A percentile compares a stretch with the other conserved stretches of the same genome.
phyloP scores from a whole-genome alignment of 768 basidiomycete genomes.

The Agrocybe chaxingu region DNA sequence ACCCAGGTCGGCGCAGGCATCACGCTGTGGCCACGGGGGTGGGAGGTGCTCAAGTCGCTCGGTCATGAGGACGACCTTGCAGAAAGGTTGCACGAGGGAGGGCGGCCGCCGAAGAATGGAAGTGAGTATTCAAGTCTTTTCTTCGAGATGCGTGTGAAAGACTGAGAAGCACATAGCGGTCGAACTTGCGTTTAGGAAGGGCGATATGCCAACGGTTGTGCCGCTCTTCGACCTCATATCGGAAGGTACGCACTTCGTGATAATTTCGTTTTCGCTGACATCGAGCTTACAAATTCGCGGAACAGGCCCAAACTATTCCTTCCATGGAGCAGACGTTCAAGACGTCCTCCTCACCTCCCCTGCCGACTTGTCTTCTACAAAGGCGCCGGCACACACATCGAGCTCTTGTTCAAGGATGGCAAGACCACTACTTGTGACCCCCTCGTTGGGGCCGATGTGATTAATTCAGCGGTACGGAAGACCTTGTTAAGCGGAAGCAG shows the following conservation, averaged over 20 bases:
- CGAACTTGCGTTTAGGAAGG: constrained; percentile 10
- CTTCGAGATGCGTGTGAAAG: too few relatives aligned
- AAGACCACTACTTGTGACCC: constrained; percentile 44
- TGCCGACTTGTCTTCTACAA: constrained; percentile 42
- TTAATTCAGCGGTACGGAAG: constrained; percentile 31
- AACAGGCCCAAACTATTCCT: constrained; percentile 21
- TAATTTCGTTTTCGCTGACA: constrained; percentile 17
- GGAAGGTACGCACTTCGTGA: constrained; percentile 13
- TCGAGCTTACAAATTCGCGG: constrained; percentile 12
- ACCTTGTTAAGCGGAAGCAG: constrained; percentile 13
- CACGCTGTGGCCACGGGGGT: constrained; percentile 37
- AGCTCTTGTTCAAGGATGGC: constrained; percentile 44
- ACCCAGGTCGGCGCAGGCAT: constrained; percentile 45
- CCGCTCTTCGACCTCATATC: constrained; percentile 7
- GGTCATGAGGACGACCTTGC: constrained; percentile 27
- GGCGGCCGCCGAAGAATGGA: background rate
- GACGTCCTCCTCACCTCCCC: constrained; percentile 40
- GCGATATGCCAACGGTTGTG: constrained; percentile 10
- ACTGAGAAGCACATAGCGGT: background rate
- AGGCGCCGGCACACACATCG: constrained; percentile 18
- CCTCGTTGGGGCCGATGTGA: constrained; percentile 38
- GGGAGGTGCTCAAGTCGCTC: constrained; percentile 37
- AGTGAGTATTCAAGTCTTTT: constrained; percentile 1
- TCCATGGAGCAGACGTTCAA: constrained; percentile 52
- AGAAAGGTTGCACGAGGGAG: constrained; percentile 2